Evolutionary conservation across 257 asterid species (phyloP).

Genomic region (Solanum tacnaense): DNA sequence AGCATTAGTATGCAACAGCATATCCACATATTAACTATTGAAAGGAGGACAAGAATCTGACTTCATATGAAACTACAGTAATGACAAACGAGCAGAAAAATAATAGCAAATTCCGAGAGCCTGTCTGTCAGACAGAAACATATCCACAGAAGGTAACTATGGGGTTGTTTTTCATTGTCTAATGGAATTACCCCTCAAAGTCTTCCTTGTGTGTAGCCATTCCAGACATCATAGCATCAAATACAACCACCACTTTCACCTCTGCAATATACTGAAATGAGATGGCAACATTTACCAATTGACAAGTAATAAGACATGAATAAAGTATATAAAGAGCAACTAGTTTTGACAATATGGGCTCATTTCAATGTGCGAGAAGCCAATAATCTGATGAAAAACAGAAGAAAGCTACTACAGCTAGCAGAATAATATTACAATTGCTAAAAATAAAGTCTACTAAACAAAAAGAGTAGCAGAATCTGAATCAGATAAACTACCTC

Average conservation of each 20-base stretch:
- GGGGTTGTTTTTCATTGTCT: neutral
- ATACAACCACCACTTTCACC: constrained; percentile 95
- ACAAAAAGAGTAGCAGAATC: neutral
- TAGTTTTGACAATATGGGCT: neutral
- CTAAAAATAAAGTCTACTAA: neutral
- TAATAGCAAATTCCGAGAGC: neutral
- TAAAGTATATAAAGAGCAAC: neutral
- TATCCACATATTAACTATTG: neutral
- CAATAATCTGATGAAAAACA: neutral
- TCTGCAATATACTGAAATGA: constrained; percentile 40
- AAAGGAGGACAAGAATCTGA: neutral
- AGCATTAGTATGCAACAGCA: neutral
- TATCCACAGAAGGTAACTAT: neutral
- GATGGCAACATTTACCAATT: neutral
- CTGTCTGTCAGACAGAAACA: neutral
- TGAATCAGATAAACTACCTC: neutral
- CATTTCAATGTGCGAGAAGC: neutral
- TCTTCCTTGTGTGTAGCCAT: constrained; percentile 71
- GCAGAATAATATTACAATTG: neutral
- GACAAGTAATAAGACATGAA: neutral
- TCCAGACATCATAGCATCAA: constrained; percentile 97
- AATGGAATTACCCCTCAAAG: constrained; percentile 61
- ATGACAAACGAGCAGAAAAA: neutral
- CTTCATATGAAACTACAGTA: neutral
- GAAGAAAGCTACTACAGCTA: neutral